phyloP scores from a whole-genome alignment of 768 basidiomycete genomes.

The Tephrocybe sp. region DNA sequence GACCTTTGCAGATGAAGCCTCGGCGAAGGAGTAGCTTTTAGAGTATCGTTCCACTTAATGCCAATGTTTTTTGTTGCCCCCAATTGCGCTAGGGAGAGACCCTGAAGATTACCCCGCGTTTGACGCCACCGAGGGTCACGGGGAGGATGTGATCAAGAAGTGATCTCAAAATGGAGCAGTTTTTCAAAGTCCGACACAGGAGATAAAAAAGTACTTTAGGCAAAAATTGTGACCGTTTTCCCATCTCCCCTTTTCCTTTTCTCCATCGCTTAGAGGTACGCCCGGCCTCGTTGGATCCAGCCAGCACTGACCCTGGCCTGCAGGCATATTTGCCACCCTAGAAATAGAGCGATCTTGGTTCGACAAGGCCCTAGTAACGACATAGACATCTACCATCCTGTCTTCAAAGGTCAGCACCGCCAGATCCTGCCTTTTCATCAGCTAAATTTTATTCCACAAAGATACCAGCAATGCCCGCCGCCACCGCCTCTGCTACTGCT shows the following conservation, averaged over 20 bases:
- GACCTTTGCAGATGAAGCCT: constrained; percentile 43
- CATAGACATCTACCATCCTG: constrained; percentile 35
- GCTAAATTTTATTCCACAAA: constrained; percentile 22
- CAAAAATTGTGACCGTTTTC: constrained; percentile 22
- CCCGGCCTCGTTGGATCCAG: constrained; percentile 9
- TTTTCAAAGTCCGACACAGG: constrained; percentile 40
- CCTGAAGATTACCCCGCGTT: constrained; percentile 15
- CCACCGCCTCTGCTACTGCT: constrained; percentile 60
- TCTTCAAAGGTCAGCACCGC: constrained; percentile 37
- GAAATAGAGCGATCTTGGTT: constrained; percentile 68
- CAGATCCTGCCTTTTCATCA: background rate
- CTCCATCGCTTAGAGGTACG: constrained; percentile 40
- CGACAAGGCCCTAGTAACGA: constrained; percentile 49
- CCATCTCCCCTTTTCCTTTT: constrained; percentile 34
- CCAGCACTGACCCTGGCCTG: constrained; percentile 8
- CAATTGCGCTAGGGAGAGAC: background rate
- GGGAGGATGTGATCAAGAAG: background rate
- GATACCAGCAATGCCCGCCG: constrained; percentile 77
- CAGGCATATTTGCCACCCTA: constrained; percentile 35
- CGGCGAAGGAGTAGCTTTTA: constrained; percentile 31
- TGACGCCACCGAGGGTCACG: constrained; percentile 19
- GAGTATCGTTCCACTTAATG: background rate
- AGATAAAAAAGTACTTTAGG: constrained; percentile 30
- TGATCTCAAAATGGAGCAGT: constrained; percentile 25
- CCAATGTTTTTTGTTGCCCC: background rate